Percentiles rank a stretch among this genome's conserved stretches.
phyloP scores from a whole-genome alignment of 805 yeast species.

The Candida sakaeoensis region DNA sequence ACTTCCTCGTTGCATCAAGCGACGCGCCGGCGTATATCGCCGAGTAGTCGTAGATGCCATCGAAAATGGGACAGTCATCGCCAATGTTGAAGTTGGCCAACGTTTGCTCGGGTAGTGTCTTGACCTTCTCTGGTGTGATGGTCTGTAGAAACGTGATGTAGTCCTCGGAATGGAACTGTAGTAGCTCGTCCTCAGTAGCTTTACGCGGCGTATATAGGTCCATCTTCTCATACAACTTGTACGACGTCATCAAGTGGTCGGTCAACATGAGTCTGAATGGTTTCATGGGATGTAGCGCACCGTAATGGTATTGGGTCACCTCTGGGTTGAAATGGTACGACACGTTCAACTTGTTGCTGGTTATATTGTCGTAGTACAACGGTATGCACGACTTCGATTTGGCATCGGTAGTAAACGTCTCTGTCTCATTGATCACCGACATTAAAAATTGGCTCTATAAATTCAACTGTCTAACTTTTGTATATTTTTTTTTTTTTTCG shows the following conservation, averaged over 20 bases:
- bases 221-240: slow-evolving; percentile 85
- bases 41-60: slow-evolving; percentile 90
- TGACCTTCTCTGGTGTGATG: slow-evolving; percentile 71
- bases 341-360: slow-evolving; percentile 49
- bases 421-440: slow-evolving; percentile 15
- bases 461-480: neutral
- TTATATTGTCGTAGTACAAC: slow-evolving; percentile 21
- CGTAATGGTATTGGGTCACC: slow-evolving; percentile 81
- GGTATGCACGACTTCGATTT: slow-evolving; percentile 33
- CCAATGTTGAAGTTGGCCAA: slow-evolving; percentile 79
- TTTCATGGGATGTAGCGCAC: slow-evolving; percentile 97
- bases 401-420: slow-evolving; percentile 32
- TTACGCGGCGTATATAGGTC: slow-evolving; percentile 80
- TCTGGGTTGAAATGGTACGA: slow-evolving; percentile 87
- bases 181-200: slow-evolving; percentile 78
- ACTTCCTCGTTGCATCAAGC: slow-evolving; percentile 84
- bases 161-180: slow-evolving; percentile 83
- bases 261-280: slow-evolving; percentile 93
- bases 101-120: slow-evolving; percentile 53
- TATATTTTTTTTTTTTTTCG: neutral
- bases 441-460: neutral
- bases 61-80: slow-evolving; percentile 92
- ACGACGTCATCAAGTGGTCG: slow-evolving; percentile 82
- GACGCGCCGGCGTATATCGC: slow-evolving; percentile 91
- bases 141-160: slow-evolving; percentile 72